Evolutionary conservation across 192 early-diverging fungal genomes (phyloP).

Genomic region (Pilobolus umbonatus): DNA sequence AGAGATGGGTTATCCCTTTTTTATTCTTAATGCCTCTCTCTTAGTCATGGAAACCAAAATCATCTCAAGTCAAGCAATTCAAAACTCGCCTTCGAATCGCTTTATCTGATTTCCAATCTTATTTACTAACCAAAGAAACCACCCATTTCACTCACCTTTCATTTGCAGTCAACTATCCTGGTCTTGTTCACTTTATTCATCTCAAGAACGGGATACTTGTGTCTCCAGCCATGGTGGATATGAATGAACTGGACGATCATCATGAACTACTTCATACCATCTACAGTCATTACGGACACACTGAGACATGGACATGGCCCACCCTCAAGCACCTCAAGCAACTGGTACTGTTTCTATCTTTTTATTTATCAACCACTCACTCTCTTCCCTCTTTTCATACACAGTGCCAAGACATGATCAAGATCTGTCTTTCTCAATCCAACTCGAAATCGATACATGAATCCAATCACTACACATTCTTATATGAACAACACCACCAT

Average conservation of each 20-base stretch:
- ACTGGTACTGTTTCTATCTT: background rate
- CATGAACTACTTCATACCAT: slow-evolving; percentile 15
- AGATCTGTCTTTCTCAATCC: background rate
- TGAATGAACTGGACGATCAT: slow-evolving; percentile 20
- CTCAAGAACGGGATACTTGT: slow-evolving; percentile 20
- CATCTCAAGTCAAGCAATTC: slow-evolving; percentile 14
- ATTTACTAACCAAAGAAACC: slow-evolving; percentile 27
- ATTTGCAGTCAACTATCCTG: slow-evolving; percentile 24
- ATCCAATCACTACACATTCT: slow-evolving; percentile 3
- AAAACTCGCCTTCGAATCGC: background rate
- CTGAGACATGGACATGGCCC: slow-evolving; percentile 9
- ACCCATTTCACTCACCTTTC: slow-evolving; percentile 31
- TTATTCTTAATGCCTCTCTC: background rate
- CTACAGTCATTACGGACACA: slow-evolving; percentile 2
- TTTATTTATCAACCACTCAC: background rate
- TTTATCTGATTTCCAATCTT: slow-evolving; percentile 21
- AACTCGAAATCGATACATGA: background rate
- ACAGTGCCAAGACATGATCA: slow-evolving; percentile 10
- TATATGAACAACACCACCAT: slow-evolving; percentile 7
- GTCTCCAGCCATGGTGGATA: slow-evolving; percentile 20
- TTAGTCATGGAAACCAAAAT: slow-evolving; percentile 4
- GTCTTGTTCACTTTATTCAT: slow-evolving; percentile 30
- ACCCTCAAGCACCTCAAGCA: background rate
- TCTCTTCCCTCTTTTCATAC: background rate
- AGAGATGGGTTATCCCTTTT: background rate